Base-by-base conservation (phyloP, 129 eudicot genomes). In the Flaveria brownii region DNA sequence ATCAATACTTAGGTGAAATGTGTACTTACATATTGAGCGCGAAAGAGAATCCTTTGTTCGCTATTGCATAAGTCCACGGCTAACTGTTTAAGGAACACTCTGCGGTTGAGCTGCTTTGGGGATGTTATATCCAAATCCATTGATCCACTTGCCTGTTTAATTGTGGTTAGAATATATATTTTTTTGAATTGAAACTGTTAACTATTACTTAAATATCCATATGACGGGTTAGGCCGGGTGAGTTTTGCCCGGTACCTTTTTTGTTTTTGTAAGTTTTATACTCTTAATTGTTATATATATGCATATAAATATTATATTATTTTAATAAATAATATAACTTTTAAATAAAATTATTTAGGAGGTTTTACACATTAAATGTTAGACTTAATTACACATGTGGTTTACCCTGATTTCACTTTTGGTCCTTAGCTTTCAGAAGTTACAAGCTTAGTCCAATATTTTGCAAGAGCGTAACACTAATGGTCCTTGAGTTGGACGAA, bases 101-200 rank as follows among this genome's bases (percentile, higher is more conserved):
- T 93, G 0, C 98, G 81, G 76, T 91, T 93, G 42, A 93, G 87
- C 72, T 86, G 92, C 86, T 93, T 93, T 39, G 98, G 98, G 71
- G 92, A 88, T 41, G 97, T 93, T 84, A 93, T 89, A 78, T 93
- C 98, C 87, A 93, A 79, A 82, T 93, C 98, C 97, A 93, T 93
- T 4, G 95, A 82, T 45, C 98, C 98, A 87, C 98, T 93, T 64
- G 89, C 92, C 98, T 93, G 88, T 78, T 17, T 16, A 18, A 81
- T 28, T 62, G 17, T 52, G 20, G 22, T 52, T 52, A 52, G 57
- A 18, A 52, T 52, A 52, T 0, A 20, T 20, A 20, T 52, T 52
- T 15, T 16, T 54, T 43, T 28, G 11, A 1, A 5, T 30, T 7
- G 13, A 25, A 60, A 15, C 16, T 68, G 46, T 59, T 11, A 28